phyloP scores from a whole-genome alignment of 345 rosid species.

The Arabidopsis thaliana region TAIR10.1 NC_003071.7:6282501-6283000 shows the following conservation, averaged over 20 bases:
- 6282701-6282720: constrained; percentile 12
- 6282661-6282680: constrained; percentile 23
- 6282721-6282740: background rate
- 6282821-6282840: background rate
- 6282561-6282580: constrained; percentile 89
- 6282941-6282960: constrained; percentile 7
- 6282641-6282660: background rate
- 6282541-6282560: constrained; percentile 95
- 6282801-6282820: constrained; percentile 10
- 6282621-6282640: constrained; percentile 2
- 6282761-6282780: constrained; percentile 7
- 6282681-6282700: constrained; percentile 1
- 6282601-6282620: constrained; percentile 63
- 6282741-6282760: background rate
- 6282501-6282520: constrained; percentile 1
- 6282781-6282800: background rate
- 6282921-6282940: background rate
- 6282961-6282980: constrained; percentile 17
- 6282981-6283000: constrained; percentile 3
- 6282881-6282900: background rate
- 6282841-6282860: constrained; percentile 9
- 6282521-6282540: constrained; percentile 53
- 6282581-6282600: constrained; percentile 72
- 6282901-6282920: constrained; percentile 11
- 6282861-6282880: constrained; percentile 2